Conservation (phyloP, 1,284 basidiomycete genomes). For the Apiotrichum montevideense region DNA sequence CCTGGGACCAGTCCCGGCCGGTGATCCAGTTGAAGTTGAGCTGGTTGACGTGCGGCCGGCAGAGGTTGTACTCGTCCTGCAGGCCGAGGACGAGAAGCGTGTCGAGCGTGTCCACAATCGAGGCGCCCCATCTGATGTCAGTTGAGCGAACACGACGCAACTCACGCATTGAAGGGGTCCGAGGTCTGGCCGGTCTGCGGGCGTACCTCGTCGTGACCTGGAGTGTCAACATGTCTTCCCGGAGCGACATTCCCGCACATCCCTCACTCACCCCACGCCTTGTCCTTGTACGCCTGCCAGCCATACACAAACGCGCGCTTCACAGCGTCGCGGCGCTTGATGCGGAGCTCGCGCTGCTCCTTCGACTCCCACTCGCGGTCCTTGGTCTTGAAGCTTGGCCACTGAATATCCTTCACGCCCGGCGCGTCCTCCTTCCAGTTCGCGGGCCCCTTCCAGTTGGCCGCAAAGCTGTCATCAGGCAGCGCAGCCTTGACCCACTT, state of each 20-base stretch:
- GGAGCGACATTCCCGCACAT: background rate
- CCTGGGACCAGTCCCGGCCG: constrained; percentile 44
- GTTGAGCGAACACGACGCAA: background rate
- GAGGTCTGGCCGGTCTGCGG: constrained; percentile 29
- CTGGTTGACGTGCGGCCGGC: constrained; percentile 62
- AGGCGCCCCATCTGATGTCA: constrained; percentile 67
- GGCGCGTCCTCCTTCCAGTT: constrained; percentile 28
- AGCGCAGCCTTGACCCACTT: constrained; percentile 2
- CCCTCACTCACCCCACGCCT: constrained; percentile 43
- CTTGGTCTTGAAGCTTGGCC: constrained; percentile 24
- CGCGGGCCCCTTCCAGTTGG: constrained; percentile 30
- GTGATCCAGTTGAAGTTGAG: constrained; percentile 57
- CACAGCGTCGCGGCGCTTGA: constrained; percentile 40
- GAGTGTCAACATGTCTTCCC: background rate
- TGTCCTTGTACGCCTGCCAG: constrained; percentile 47
- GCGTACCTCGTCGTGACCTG: constrained; percentile 45
- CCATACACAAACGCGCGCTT: constrained; percentile 44
- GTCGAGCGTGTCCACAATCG: constrained; percentile 73
- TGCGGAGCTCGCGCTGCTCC: constrained; percentile 23
- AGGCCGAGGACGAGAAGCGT: constrained; percentile 83
- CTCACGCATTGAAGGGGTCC: constrained; percentile 45
- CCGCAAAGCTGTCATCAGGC: constrained; percentile 20
- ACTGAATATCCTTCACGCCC: constrained; percentile 25
- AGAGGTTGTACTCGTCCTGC: constrained; percentile 67
- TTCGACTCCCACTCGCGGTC: constrained; percentile 24